Base-by-base conservation (phyloP, 768 basidiomycete species). In the Tylopilus subfusipes region DNA sequence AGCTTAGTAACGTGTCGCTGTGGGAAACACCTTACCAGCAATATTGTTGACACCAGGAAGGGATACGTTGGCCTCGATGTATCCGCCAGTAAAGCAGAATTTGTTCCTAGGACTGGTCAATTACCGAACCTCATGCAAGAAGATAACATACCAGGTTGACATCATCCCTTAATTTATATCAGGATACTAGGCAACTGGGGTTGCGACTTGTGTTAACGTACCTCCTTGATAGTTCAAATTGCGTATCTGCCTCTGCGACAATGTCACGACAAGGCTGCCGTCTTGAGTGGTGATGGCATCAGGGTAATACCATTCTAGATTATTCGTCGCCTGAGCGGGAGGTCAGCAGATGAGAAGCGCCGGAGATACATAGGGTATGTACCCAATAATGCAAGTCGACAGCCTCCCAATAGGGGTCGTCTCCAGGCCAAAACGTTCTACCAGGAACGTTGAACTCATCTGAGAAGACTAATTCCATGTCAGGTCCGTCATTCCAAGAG, bases 71-170 rank as follows among this genome's bases (percentile, higher is more conserved):
- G 77, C 68, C 64, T 90, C 87, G 48, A 92, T 78, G 52, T 86
- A 82, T 24, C 92, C 91, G 24, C 88, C 89, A 14, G 88, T 89
- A 71, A 93, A 93, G 69, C 90, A 95, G 56, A 96, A 87, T 71
- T 93, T 92, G 71, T 93, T 93, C 88, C 82, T 82, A 54, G 12
- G n/a, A 19, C 8, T 24, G 45, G 16, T 66, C 29, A 65, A 42
- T 40, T 42, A 18, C 48, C 5, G 46, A 48, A 42, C 16, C 48
- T 42, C 18, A 31, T 33, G 14, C 36, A 52, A 50, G 31, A 34
- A 53, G 30, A 33, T 22, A 18, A 54, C 61, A 53, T 55, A 66
- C 71, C 74, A 78, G 12, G 75, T 73, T 13, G 73, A 70, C 66
- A 80, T 68, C 76, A 82, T 77, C 11, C 77, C 78, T 82, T 49